Evolutionary conservation across 805 yeast species (phyloP).

Genomic region (Candida golubevii): DNA sequence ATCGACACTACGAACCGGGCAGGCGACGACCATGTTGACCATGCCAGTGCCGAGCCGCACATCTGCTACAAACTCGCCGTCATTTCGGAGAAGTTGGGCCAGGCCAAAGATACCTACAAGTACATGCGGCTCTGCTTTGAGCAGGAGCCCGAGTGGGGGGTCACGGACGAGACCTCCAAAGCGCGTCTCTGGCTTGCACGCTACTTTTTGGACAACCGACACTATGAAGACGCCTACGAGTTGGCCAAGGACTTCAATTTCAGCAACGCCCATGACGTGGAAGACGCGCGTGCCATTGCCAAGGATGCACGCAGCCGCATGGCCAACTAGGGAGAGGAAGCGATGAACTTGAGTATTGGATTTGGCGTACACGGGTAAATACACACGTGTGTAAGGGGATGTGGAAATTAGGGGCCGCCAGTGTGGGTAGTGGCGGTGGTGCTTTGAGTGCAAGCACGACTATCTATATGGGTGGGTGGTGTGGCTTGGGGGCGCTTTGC

Average conservation of each 20-base stretch:
- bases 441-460: constrained; percentile 3
- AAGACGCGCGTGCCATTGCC: constrained; percentile 82
- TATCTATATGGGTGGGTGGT: not conserved
- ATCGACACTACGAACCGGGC: constrained; percentile 38
- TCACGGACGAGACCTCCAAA: constrained; percentile 68
- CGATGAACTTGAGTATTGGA: no score
- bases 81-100: constrained; percentile 55
- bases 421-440: no score
- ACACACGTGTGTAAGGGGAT: no score
- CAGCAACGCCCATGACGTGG: constrained; percentile 81
- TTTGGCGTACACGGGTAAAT: no score
- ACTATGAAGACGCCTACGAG: constrained; percentile 65
- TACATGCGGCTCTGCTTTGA: constrained; percentile 69
- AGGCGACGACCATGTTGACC: constrained; percentile 12
- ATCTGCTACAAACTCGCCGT: constrained; percentile 65
- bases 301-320: constrained; percentile 66
- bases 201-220: constrained; percentile 50
- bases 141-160: constrained; percentile 59
- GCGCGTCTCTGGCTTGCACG: constrained; percentile 87
- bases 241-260: constrained; percentile 63
- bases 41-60: constrained; percentile 45
- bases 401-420: no score
- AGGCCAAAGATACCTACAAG: constrained; percentile 47
- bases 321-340: constrained; percentile 9
- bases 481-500: not conserved